Conservation (phyloP, 257 asterid species). For the Perilla frutescens region DNA sequence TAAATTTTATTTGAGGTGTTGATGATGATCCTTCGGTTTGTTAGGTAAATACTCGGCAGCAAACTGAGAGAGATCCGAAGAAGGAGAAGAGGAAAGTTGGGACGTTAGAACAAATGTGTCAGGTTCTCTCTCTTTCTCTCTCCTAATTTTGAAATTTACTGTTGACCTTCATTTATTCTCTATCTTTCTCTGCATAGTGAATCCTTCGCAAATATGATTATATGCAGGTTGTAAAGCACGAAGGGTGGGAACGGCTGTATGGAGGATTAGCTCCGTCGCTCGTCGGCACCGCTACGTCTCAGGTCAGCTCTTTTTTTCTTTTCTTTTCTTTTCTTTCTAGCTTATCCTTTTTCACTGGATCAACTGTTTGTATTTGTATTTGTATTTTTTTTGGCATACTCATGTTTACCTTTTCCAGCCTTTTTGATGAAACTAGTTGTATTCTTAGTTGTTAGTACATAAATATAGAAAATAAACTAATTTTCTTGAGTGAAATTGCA, state of each 20-base stretch:
- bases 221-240: slow-evolving; percentile 77
- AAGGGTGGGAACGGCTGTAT: slow-evolving; percentile 91
- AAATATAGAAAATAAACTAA: neutral
- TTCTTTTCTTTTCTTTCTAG: neutral
- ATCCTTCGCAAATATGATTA: slow-evolving; percentile 27
- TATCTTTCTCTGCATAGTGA: neutral
- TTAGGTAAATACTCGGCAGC: slow-evolving; percentile 95
- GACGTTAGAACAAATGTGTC: slow-evolving; percentile 68
- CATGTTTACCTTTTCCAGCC: neutral
- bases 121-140: slow-evolving; percentile 47
- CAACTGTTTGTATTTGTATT: neutral
- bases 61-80: slow-evolving; percentile 80
- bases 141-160: slow-evolving; percentile 6
- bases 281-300: slow-evolving; percentile 93
- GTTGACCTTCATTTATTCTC: neutral
- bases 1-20: neutral
- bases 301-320: slow-evolving; percentile 51
- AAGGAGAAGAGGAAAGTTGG: slow-evolving; percentile 66
- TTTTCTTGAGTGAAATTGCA: neutral
- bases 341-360: slow-evolving; percentile 1
- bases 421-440: neutral
- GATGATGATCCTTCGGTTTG: slow-evolving; percentile 32
- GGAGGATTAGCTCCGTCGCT: slow-evolving; percentile 93
- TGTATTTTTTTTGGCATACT: slow-evolving; percentile 6
- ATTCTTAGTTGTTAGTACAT: neutral